phyloP scores from a whole-genome alignment of 129 eudicot genomes.

The Dittrichia graveolens region DNA sequence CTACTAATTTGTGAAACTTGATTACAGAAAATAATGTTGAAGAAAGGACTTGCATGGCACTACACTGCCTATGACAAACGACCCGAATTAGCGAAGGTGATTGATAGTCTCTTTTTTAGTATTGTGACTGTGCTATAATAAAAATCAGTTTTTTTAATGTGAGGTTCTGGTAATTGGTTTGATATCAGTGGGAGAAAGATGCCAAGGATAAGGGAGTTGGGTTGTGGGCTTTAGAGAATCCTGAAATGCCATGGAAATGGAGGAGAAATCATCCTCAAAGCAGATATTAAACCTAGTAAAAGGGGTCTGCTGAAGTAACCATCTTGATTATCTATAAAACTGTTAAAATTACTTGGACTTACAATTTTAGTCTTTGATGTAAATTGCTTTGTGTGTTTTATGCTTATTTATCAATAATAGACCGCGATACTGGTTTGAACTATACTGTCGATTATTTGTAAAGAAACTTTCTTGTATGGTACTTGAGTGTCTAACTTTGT shows the following conservation, averaged over 20 bases:
- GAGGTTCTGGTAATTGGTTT: background rate
- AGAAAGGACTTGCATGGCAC: slow-evolving; percentile 96
- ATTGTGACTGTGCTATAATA: background rate
- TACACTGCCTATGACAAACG: slow-evolving; percentile 80
- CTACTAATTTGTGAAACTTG: slow-evolving; percentile 15
- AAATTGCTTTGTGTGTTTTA: too few relatives aligned
- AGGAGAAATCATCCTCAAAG: slow-evolving; percentile 51
- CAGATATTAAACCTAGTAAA: background rate
- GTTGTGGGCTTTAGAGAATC: slow-evolving; percentile 74
- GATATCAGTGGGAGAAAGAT: slow-evolving; percentile 79
- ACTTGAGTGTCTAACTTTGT: too few relatives aligned
- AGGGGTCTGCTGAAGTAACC: background rate
- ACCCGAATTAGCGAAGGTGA: slow-evolving; percentile 60
- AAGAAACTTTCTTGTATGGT: too few relatives aligned
- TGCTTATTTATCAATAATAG: too few relatives aligned
- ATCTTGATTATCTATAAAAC: too few relatives aligned
- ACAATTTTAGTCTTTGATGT: too few relatives aligned
- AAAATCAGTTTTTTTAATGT: background rate
- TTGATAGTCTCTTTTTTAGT: background rate
- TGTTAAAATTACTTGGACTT: too few relatives aligned
- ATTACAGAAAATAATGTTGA: slow-evolving; percentile 71
- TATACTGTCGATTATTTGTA: too few relatives aligned
- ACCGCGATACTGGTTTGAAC: too few relatives aligned
- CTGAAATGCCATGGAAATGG: slow-evolving; percentile 97
- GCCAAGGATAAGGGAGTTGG: slow-evolving; percentile 81